Percentiles rank a stretch among this genome's conserved stretches.
phyloP scores from a whole-genome alignment of 441 rosid genomes.

The Populus tomentosa region DNA sequence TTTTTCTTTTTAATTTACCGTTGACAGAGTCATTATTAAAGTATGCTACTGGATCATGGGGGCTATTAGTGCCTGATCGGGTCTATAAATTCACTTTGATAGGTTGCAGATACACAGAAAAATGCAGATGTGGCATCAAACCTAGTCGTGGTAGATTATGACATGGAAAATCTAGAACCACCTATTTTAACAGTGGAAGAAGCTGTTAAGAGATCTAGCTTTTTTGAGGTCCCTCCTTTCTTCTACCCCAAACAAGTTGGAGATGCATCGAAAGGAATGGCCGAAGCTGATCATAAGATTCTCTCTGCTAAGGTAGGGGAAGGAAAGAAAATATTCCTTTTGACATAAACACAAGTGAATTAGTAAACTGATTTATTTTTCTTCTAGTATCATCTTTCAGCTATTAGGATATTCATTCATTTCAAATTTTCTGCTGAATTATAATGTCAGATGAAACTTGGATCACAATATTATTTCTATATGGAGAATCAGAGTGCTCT shows the following conservation, averaged over 20 bases:
- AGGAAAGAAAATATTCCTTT: background rate
- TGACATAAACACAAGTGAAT: background rate
- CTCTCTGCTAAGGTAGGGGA: slow-evolving; percentile 56
- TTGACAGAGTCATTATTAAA: background rate
- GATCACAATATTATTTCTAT: slow-evolving; percentile 91
- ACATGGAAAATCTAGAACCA: slow-evolving; percentile 43
- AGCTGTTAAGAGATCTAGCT: slow-evolving; percentile 63
- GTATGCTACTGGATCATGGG: background rate
- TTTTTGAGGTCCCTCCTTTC: slow-evolving; percentile 50
- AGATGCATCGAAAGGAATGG: slow-evolving; percentile 77
- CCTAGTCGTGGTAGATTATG: slow-evolving; percentile 61
- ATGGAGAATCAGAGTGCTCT: slow-evolving; percentile 91
- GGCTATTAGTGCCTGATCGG: background rate
- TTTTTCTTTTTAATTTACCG: no score
- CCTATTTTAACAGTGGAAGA: slow-evolving; percentile 80
- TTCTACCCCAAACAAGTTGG: slow-evolving; percentile 51
- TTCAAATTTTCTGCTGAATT: slow-evolving; percentile 9
- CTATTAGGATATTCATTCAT: background rate
- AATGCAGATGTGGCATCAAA: slow-evolving; percentile 69
- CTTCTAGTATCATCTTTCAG: background rate
- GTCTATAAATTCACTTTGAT: slow-evolving; percentile 12
- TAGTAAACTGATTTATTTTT: background rate
- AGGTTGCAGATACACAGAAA: slow-evolving; percentile 90
- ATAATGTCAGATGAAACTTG: slow-evolving; percentile 53
- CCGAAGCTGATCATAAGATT: slow-evolving; percentile 73